phyloP scores from a whole-genome alignment of 352 stramenopile species.

The Phytophthora aleatoria region DNA sequence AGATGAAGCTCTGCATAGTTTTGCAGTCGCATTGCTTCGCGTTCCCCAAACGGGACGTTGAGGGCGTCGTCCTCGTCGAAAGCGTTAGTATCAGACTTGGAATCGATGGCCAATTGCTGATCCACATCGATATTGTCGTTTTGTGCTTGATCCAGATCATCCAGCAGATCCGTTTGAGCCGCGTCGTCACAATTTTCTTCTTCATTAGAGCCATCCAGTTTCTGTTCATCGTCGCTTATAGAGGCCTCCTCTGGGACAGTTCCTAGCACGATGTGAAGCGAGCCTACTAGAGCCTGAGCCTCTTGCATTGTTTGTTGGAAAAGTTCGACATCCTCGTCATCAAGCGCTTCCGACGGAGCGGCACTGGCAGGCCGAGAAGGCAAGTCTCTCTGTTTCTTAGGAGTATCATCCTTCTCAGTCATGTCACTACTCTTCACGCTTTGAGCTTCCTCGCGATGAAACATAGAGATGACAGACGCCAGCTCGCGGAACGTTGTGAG shows the following conservation, averaged over 20 bases:
- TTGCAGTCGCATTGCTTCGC: constrained; percentile 27
- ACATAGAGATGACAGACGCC: constrained; percentile 27
- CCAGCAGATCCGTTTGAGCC: constrained; percentile 8
- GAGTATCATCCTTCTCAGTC: constrained; percentile 1
- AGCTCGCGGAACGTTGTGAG: constrained; percentile 37
- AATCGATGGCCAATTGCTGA: constrained; percentile 5
- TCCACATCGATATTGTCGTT: neutral
- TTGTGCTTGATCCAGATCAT: constrained; percentile 9
- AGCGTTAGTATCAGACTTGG: neutral
- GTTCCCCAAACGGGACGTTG: constrained; percentile 26
- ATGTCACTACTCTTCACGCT: constrained; percentile 1
- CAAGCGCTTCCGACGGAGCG: constrained; percentile 11
- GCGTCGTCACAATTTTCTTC: constrained; percentile 12
- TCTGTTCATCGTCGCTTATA: constrained; percentile 14
- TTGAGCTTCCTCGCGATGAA: constrained; percentile 14
- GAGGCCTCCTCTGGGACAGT: constrained; percentile 28
- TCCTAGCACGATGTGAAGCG: constrained; percentile 33
- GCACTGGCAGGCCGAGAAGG: constrained; percentile 5
- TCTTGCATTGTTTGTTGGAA: constrained; percentile 39
- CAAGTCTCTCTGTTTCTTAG: constrained; percentile 1
- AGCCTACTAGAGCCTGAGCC: constrained; percentile 32
- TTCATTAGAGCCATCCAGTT: constrained; percentile 1
- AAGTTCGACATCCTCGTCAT: constrained; percentile 26
- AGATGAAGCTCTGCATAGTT: constrained; percentile 38
- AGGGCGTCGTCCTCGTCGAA: constrained; percentile 6